These are phyloP conservation scores for Trichomonas vaginalis DNA, from an alignment of 208 protist species.

Conservation along the genomic window DNA sequence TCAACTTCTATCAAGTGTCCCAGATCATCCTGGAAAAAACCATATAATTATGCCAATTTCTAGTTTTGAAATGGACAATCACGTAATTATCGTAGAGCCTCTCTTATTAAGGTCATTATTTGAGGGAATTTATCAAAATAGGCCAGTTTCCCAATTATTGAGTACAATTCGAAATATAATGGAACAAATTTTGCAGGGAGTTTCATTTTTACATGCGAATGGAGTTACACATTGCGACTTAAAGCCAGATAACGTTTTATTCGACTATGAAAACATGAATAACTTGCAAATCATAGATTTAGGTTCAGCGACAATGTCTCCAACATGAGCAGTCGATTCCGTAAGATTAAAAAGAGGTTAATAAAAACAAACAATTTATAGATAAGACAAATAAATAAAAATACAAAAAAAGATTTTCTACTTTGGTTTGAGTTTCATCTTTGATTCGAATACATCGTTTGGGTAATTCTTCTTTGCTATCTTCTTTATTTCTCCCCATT, in stretches of 20 bases:
- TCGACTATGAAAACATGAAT: not conserved
- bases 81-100: not conserved
- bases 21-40: not conserved
- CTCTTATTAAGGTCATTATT: not conserved
- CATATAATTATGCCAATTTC: not conserved
- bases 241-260: conserved; percentile 29
- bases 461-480: not conserved
- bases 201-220: not conserved
- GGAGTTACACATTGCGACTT: conserved; percentile 42
- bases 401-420: too few relatives aligned
- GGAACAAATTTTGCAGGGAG: conserved; percentile 24
- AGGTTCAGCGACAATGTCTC: conserved; percentile 51
- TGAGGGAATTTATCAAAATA: not conserved
- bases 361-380: too few relatives aligned
- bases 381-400: too few relatives aligned
- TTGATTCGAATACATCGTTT: not conserved
- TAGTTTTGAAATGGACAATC: not conserved
- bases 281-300: conserved; percentile 42
- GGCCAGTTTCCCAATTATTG: not conserved
- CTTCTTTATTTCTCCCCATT: not conserved
- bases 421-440: too few relatives aligned
- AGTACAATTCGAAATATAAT: conserved; percentile 30
- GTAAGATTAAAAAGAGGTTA: too few relatives aligned
- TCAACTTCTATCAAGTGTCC: not conserved
- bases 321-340: too few relatives aligned